Evolutionary conservation across 495 filamentous ascomycete genomes (phyloP).

Genomic region (Viridothelium virens): DNA sequence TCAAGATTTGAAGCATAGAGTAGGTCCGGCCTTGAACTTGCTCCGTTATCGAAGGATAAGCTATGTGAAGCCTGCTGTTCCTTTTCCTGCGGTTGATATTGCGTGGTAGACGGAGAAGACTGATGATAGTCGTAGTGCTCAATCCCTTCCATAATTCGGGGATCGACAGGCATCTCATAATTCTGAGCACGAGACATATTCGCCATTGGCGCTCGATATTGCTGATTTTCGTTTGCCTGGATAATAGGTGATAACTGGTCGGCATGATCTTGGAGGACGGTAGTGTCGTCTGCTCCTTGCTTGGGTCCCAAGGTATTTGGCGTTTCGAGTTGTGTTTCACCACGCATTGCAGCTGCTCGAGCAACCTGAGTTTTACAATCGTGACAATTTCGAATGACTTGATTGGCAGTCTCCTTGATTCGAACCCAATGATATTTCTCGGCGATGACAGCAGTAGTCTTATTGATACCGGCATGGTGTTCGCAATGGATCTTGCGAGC

Average conservation of each 20-base stretch:
- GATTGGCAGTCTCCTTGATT: conserved; percentile 94
- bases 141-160: conserved; percentile 25
- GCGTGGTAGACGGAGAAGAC: neutral
- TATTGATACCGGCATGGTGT: conserved; percentile 94
- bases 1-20: neutral
- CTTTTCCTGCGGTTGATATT: neutral
- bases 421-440: conserved; percentile 97
- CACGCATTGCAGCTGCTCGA: neutral
- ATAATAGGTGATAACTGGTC: conserved; percentile 6
- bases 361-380: conserved; percentile 57
- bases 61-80: neutral
- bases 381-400: conserved; percentile 84
- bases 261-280: neutral
- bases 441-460: conserved; percentile 89
- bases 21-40: neutral
- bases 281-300: neutral
- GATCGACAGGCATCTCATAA: conserved; percentile 26
- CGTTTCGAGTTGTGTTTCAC: neutral
- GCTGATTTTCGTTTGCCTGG: neutral
- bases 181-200: conserved; percentile 18
- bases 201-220: conserved; percentile 18
- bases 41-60: neutral
- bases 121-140: conserved; percentile 1
- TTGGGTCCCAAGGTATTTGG: neutral
- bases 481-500: conserved; percentile 64